Percentiles rank a stretch among this genome's conserved stretches.
These are phyloP conservation scores for Hibiscus tridactylites DNA, from an alignment of 345 rosid genomes.

Conservation along the genomic window DNA sequence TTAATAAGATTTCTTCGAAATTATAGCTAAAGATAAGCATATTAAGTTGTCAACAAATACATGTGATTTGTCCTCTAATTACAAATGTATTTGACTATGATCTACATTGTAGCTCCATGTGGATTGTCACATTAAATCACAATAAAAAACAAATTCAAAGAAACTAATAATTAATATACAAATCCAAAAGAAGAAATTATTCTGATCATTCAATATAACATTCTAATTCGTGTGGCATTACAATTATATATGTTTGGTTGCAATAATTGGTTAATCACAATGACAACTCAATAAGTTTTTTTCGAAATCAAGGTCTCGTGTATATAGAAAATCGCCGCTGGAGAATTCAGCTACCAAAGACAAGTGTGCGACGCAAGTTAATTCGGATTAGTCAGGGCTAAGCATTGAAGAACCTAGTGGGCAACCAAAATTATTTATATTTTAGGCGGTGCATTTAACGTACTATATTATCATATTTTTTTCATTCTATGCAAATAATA, in stretches of 20 bases:
- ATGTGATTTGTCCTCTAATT: background rate
- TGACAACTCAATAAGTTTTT: background rate
- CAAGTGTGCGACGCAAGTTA: too few species aligned
- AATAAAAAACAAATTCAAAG: background rate
- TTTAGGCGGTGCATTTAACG: too few species aligned
- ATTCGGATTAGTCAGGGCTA: too few species aligned
- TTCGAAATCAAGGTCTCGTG: fast-evolving
- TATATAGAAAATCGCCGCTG: fast-evolving
- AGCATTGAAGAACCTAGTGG: too few species aligned
- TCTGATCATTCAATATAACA: background rate
- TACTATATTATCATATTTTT: too few species aligned
- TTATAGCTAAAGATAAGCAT: too few species aligned
- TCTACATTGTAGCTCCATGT: background rate
- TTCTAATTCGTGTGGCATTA: background rate
- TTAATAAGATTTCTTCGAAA: too few species aligned
- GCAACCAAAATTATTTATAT: too few species aligned
- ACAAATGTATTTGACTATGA: too few species aligned
- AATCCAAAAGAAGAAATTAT: background rate
- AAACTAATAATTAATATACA: background rate
- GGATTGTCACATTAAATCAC: background rate
- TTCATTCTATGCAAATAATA: too few species aligned
- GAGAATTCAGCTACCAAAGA: too few species aligned
- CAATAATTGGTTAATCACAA: background rate
- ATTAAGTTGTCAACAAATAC: too few species aligned
- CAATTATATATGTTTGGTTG: background rate